phyloP scores from a whole-genome alignment of 169 alveolate genomes.

The Eimeria maxima region DNA sequence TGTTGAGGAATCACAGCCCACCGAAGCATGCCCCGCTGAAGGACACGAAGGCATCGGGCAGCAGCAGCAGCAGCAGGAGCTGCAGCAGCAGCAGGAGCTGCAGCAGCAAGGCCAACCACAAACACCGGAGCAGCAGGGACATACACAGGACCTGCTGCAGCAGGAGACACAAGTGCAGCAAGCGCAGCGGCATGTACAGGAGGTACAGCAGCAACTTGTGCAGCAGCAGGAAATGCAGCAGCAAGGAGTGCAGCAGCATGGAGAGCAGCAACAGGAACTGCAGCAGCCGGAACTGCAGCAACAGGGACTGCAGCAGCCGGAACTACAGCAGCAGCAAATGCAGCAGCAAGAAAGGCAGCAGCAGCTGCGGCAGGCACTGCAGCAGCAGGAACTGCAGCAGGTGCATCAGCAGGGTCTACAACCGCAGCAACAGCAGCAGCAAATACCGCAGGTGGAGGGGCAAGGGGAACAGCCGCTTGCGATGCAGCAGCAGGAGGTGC shows the following conservation, averaged over 20 bases:
- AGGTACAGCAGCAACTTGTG: neutral
- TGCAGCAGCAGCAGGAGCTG: neutral
- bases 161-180: neutral
- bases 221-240: neutral
- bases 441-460: neutral
- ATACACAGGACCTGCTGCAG: neutral
- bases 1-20: neutral
- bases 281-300: neutral
- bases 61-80: neutral
- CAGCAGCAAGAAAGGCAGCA: neutral
- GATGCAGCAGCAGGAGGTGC: neutral
- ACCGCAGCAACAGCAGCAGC: conserved; percentile 6
- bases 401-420: neutral
- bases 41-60: neutral
- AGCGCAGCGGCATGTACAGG: neutral
- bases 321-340: neutral
- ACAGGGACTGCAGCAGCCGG: neutral
- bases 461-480: neutral
- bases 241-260: neutral
- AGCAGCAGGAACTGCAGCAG: neutral
- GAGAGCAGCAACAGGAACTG: neutral
- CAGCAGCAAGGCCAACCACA: conserved; percentile 34
- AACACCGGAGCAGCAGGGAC: neutral
- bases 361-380: neutral
- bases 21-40: too few species aligned